Base-by-base conservation (phyloP, 2,329 filamentous ascomycete species). In the Trichoderma gracile region DNA sequence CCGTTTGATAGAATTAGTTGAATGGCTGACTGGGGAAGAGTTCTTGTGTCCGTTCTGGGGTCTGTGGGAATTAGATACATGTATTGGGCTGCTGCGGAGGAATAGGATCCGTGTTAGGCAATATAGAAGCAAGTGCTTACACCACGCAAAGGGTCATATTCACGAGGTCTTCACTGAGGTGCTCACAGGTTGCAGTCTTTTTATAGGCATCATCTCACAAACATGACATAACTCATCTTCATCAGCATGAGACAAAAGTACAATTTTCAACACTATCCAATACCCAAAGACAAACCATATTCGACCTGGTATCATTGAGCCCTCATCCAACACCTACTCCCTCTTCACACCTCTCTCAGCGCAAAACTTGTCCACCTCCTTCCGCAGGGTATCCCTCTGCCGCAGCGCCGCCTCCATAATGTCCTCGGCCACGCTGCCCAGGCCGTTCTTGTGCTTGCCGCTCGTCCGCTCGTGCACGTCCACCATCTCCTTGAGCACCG, bases 361-460 rank as follows among this genome's bases (percentile, higher is more conserved):
- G 70, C 89, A 92, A 74, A 91, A 93, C 78, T 89, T 90, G 66
- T 83, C 84, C 7, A 93, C 90, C 78, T 93, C 90, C 79, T 89
- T 92, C 66, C 80, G 79, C 71, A 93, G 75, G 64, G 83, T 89
- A 60, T 87, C 84, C 66, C 82, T 82, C 80, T 92, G 89, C 62
- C 84, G 79, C 53, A 81, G 75, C 1, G 86, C 87, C 21, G 81
- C 79, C 19, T 90, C 88, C 86, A 92, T 90, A 71, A 93, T 87
- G 47, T 85, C 84, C 65, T 80, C 78, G 54, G 79, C 79, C 59
- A 77, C 76, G 52, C 75, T 74, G 15, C 80, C 81, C 42, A 86
- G 79, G 15, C 78, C 78, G 42, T 71, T 70, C n/a, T 70, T 70
- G 30, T 79, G 77, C 57, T 75, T 75, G 50, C 69, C 74, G 64